Evolutionary conservation across 139 green algal genomes (phyloP).

Genomic region (Bryopsis sp.): DNA sequence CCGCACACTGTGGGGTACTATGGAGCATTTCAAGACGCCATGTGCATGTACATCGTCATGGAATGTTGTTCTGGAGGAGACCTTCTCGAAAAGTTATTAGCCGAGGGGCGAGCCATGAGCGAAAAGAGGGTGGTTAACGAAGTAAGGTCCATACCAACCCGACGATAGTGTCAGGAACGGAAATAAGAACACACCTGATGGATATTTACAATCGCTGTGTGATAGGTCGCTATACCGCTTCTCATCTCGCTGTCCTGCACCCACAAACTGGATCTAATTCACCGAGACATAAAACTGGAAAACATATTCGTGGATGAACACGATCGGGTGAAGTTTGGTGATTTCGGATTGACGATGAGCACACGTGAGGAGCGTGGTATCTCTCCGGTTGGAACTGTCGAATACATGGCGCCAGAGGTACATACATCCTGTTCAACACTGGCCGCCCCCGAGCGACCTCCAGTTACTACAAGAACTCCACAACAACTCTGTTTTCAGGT

Average conservation of each 20-base stretch:
- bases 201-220: neutral
- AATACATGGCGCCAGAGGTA: constrained; percentile 67
- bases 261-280: constrained; percentile 46
- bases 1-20: constrained; percentile 37
- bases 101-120: constrained; percentile 37
- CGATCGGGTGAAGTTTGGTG: constrained; percentile 39
- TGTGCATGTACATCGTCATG: constrained; percentile 53
- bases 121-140: constrained; percentile 30
- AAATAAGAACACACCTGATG: too few relatives aligned
- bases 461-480: too few relatives aligned
- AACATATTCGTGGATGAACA: constrained; percentile 53
- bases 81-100: constrained; percentile 46
- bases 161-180: neutral
- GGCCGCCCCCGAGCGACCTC: too few relatives aligned
- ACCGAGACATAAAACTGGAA: constrained; percentile 65
- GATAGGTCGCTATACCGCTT: constrained; percentile 36
- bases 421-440: neutral
- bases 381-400: constrained; percentile 54
- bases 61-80: constrained; percentile 49
- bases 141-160: neutral
- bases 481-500: too few relatives aligned
- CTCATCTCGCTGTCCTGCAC: constrained; percentile 34
- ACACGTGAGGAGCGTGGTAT: constrained; percentile 50
- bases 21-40: constrained; percentile 43
- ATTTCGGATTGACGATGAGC: constrained; percentile 60